phyloP scores from a whole-genome alignment of 139 green algal species.

The Chlorella sp. region DNA sequence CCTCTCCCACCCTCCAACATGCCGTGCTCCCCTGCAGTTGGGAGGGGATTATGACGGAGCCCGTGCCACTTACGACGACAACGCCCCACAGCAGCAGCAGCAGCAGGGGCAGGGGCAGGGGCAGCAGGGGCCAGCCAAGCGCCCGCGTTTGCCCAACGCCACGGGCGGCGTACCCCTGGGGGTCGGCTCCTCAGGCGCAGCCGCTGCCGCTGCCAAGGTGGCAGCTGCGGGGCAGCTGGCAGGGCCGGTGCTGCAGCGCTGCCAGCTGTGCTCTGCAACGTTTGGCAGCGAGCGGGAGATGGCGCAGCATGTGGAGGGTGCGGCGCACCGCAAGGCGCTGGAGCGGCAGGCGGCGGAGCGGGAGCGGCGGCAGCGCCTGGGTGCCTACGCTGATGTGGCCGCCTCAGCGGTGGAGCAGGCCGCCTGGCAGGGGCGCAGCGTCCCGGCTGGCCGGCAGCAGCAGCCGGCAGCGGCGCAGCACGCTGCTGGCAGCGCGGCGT shows the following conservation, averaged over 20 bases:
- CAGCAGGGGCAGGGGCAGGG: background rate
- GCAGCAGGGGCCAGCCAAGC: conserved; percentile 1
- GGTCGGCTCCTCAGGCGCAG: background rate
- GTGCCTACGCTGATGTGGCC: background rate
- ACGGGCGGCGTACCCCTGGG: conserved; percentile 17
- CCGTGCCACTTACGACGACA: background rate
- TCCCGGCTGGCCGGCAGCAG: background rate
- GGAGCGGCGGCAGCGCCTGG: conserved; percentile 24
- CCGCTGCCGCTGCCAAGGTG: conserved; percentile 21
- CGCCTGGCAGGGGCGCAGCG: conserved; percentile 10
- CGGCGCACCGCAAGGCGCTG: conserved; percentile 24
- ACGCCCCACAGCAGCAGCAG: background rate
- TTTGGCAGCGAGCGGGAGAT: conserved; percentile 6
- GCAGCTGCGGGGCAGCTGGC: conserved; percentile 14
- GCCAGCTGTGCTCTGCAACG: conserved; percentile 26
- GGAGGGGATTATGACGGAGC: background rate
- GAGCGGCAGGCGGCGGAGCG: background rate
- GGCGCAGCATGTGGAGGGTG: conserved; percentile 26
- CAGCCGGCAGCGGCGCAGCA: background rate
- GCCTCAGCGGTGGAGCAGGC: background rate
- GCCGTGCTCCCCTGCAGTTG: background rate
- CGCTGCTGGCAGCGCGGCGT: background rate
- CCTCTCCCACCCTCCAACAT: background rate
- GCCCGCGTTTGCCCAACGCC: background rate
- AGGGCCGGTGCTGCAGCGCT: background rate